Evolutionary conservation across 2,329 filamentous ascomycete species (phyloP).

Genomic region (Leptographium procerum): DNA sequence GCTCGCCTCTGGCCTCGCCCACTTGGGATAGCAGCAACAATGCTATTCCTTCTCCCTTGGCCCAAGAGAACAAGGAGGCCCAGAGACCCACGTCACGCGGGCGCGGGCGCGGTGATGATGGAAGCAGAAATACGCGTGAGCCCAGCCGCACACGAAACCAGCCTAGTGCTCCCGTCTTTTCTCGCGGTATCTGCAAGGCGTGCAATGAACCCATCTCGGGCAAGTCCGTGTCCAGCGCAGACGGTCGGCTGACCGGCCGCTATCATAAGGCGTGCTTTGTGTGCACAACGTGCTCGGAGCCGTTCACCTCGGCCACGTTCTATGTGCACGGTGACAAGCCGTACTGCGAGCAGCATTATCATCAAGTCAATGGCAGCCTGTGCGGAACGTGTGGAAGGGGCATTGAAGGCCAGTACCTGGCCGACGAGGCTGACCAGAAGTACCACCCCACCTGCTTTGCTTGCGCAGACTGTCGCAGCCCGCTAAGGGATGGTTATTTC

Average conservation of each 20-base stretch:
- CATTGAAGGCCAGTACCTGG: conserved; percentile 88
- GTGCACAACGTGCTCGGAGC: conserved; percentile 68
- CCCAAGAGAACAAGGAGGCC: neutral
- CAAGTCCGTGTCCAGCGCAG: conserved; percentile 88
- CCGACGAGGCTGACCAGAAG: conserved; percentile 66
- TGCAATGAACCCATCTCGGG: conserved; percentile 70
- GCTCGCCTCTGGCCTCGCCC: neutral
- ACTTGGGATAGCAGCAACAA: neutral
- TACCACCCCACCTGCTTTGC: conserved; percentile 82
- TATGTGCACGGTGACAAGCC: conserved; percentile 83
- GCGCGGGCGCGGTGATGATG: neutral
- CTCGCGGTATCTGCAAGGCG: conserved; percentile 70
- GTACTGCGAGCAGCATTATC: conserved; percentile 88
- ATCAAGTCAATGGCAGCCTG: conserved; percentile 77
- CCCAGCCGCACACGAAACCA: conserved; percentile 1
- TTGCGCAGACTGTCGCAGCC: conserved; percentile 65
- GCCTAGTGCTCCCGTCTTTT: conserved; percentile 17
- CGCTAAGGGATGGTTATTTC: conserved; percentile 77
- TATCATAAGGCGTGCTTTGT: conserved; percentile 96
- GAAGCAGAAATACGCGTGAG: neutral
- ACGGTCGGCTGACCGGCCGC: conserved; percentile 80
- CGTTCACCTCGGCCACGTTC: conserved; percentile 81
- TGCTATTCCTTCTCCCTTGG: neutral
- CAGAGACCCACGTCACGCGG: neutral
- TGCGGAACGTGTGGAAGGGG: conserved; percentile 70